Conservation (phyloP, 441 rosid species). For the Euphorbia neoarborescens region DNA sequence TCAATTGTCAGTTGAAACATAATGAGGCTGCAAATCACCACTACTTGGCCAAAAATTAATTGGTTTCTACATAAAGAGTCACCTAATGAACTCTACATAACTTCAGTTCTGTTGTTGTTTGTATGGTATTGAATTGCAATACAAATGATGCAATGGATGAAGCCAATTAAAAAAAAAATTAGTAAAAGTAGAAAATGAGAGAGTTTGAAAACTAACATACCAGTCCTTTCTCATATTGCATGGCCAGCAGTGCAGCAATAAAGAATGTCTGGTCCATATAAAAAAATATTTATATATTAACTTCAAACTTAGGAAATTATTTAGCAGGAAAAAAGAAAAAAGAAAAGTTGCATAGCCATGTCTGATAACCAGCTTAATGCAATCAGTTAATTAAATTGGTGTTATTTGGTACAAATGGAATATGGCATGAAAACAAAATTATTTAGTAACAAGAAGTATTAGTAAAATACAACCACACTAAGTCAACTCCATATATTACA, state of each 20-base stretch:
- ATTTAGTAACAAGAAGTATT: background rate
- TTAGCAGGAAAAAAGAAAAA: background rate
- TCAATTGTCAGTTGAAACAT: background rate
- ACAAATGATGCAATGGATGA: background rate
- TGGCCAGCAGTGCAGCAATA: constrained; percentile 90
- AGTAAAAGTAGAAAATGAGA: too few relatives aligned
- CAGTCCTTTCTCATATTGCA: constrained; percentile 93
- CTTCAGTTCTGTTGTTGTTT: background rate
- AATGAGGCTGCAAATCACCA: background rate
- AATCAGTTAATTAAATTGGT: background rate
- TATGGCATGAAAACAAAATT: background rate
- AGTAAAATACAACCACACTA: background rate
- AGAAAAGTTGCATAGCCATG: background rate
- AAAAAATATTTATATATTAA: constrained; percentile 16
- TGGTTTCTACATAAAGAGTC: background rate
- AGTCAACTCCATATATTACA: background rate
- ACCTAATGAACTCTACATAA: background rate
- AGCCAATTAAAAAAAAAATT: background rate
- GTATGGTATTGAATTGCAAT: background rate
- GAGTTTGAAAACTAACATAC: constrained; percentile 41
- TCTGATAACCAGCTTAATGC: background rate
- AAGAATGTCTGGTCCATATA: constrained; percentile 69
- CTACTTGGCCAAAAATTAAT: background rate
- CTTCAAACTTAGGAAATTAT: constrained; percentile 10
- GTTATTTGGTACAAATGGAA: background rate